A percentile compares a stretch with the other conserved stretches of the same genome.
Conservation (phyloP, 169 alveolate genomes). For the Eimeria brunetti region DNA sequence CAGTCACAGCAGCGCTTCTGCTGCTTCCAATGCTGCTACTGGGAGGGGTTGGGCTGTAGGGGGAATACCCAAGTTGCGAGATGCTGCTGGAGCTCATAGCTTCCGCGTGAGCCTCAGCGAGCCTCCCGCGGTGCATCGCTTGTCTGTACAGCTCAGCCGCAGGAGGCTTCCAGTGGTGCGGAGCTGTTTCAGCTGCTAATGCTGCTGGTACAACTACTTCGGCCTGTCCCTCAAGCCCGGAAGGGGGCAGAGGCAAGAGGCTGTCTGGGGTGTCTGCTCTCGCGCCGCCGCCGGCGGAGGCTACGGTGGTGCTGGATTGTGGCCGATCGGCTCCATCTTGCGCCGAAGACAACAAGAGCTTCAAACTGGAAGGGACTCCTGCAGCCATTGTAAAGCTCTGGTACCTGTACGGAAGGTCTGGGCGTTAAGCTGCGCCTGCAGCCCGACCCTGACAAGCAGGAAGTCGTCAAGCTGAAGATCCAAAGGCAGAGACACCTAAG, state of each 20-base stretch:
- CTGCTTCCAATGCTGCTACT: constrained; percentile 5
- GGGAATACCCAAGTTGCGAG: background rate
- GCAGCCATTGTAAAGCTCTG: constrained; percentile 20
- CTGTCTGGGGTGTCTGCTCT: constrained; percentile 15
- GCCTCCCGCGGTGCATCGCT: background rate
- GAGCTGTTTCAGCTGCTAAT: constrained; percentile 1
- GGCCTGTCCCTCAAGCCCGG: background rate
- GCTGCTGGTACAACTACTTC: background rate
- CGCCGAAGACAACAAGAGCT: background rate
- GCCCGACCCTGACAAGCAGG: constrained; percentile 17
- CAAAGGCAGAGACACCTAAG: background rate
- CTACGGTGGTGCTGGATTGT: constrained; percentile 36
- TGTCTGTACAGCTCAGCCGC: background rate
- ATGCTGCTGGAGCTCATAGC: background rate
- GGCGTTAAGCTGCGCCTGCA: background rate
- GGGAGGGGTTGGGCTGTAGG: background rate
- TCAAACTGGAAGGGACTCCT: background rate
- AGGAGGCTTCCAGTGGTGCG: background rate
- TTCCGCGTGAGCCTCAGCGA: background rate
- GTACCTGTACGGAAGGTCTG: background rate
- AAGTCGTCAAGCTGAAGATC: background rate
- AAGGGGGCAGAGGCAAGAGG: background rate
- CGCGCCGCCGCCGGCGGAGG: constrained; percentile 42
- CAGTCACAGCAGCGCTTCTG: constrained; percentile 2
- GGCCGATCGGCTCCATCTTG: constrained; percentile 3